phyloP scores from a whole-genome alignment of 2,329 filamentous ascomycete species.

The Trichoderma endophyticum region DNA sequence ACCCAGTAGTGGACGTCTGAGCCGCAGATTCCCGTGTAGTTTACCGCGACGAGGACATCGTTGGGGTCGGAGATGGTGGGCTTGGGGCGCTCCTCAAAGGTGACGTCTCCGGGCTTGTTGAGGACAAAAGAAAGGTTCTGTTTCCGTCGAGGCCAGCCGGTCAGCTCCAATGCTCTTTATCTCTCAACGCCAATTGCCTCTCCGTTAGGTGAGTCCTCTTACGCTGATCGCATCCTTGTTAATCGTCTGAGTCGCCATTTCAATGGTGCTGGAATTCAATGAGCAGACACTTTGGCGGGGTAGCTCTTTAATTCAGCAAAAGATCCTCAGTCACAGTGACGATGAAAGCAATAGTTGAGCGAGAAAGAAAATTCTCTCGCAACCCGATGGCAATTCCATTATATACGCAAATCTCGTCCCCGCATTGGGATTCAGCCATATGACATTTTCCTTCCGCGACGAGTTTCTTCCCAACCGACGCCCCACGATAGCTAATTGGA shows the following conservation, averaged over 20 bases:
- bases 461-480: constrained; percentile 10
- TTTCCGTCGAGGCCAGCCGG: neutral
- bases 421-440: constrained; percentile 18
- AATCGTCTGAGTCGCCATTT: constrained; percentile 26
- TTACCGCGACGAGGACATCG: constrained; percentile 77
- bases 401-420: constrained; percentile 7
- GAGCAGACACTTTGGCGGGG: constrained; percentile 1
- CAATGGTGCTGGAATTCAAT: neutral
- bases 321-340: constrained; percentile 1
- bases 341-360: neutral
- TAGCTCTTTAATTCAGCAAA: neutral
- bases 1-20: constrained; percentile 86
- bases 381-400: neutral
- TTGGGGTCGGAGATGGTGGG: constrained; percentile 64
- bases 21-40: constrained; percentile 86
- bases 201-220: constrained; percentile 13
- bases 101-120: constrained; percentile 68
- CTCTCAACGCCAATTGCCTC: neutral
- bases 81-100: constrained; percentile 71
- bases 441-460: constrained; percentile 11
- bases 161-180: constrained; percentile 4
- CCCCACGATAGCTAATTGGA: constrained; percentile 17
- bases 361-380: neutral
- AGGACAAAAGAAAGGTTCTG: constrained; percentile 85
- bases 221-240: constrained; percentile 32